Evolutionary conservation across 78 protist genomes (phyloP).

Genomic region (Dictyostelium capitatum): DNA sequence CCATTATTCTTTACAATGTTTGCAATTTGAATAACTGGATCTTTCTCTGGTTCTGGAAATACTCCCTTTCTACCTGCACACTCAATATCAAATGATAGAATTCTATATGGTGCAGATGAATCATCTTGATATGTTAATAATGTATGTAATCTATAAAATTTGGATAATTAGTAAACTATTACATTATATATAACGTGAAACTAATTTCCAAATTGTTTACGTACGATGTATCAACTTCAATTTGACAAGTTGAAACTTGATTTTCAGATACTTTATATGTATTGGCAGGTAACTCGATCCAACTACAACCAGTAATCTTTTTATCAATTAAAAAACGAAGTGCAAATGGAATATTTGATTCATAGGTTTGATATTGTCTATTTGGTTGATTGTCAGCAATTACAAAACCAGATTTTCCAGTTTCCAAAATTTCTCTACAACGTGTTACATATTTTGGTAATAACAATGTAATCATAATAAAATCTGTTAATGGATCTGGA

Average conservation of each 20-base stretch:
- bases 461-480: constrained; percentile 73
- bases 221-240: constrained; percentile 83
- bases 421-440: constrained; percentile 67
- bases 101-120: constrained; percentile 97
- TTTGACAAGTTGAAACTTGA: constrained; percentile 78
- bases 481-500: constrained; percentile 60
- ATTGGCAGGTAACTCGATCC: constrained; percentile 94
- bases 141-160: constrained; percentile 29
- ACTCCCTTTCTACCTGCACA: constrained; percentile 97
- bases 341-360: constrained; percentile 94
- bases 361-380: constrained; percentile 93
- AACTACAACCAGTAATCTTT: constrained; percentile 73
- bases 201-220: too few relatives aligned
- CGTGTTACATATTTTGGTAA: constrained; percentile 87
- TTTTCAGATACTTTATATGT: constrained; percentile 54
- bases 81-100: constrained; percentile 98
- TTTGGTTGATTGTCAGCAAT: constrained; percentile 19
- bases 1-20: constrained; percentile 88
- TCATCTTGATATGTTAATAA: constrained; percentile 74
- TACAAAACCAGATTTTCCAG: constrained; percentile 23
- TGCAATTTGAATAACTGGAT: constrained; percentile 99
- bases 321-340: constrained; percentile 98
- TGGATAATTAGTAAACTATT: too few relatives aligned
- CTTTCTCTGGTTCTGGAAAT: constrained; percentile 99
- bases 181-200: too few relatives aligned